Percentiles rank a stretch among this genome's conserved stretches.
Evolutionary conservation across 148 eudicot species (phyloP).

Genomic region (Rhododendron ovatum): DNA sequence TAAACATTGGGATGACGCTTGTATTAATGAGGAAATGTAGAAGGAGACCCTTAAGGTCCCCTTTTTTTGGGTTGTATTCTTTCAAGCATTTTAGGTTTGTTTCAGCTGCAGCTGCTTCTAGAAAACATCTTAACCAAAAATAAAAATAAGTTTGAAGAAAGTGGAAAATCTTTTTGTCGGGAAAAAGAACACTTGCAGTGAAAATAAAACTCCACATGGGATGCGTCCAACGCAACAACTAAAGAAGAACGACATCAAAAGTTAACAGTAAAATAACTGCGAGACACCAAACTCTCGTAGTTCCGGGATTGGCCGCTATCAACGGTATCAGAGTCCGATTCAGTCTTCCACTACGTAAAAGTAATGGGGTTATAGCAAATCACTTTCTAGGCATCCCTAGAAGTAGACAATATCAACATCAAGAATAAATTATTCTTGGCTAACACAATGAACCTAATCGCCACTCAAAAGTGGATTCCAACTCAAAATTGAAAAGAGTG

Average conservation of each 20-base stretch:
- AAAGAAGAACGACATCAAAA: not conserved
- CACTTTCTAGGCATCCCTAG: not conserved
- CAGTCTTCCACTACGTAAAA: not conserved
- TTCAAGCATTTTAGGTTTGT: not conserved
- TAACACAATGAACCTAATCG: not conserved
- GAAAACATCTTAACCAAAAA: not conserved
- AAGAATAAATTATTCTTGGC: not conserved
- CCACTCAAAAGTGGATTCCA: not conserved
- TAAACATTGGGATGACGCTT: not conserved
- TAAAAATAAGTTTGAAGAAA: not conserved
- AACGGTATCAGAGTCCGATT: not conserved
- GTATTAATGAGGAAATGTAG: not conserved
- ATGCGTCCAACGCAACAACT: not conserved
- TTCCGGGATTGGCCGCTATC: not conserved
- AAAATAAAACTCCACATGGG: not conserved
- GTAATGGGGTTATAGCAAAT: not conserved
- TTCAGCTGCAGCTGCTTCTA: not conserved
- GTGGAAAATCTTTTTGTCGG: not conserved
- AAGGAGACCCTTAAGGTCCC: not conserved
- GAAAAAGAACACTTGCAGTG: not conserved
- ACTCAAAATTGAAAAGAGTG: not conserved
- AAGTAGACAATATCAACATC: not conserved
- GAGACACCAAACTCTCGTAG: not conserved
- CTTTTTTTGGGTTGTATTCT: not conserved
- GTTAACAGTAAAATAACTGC: not conserved